Conservation (phyloP, 73 alveolate genomes). For the Paramecium sonneborni region DNA sequence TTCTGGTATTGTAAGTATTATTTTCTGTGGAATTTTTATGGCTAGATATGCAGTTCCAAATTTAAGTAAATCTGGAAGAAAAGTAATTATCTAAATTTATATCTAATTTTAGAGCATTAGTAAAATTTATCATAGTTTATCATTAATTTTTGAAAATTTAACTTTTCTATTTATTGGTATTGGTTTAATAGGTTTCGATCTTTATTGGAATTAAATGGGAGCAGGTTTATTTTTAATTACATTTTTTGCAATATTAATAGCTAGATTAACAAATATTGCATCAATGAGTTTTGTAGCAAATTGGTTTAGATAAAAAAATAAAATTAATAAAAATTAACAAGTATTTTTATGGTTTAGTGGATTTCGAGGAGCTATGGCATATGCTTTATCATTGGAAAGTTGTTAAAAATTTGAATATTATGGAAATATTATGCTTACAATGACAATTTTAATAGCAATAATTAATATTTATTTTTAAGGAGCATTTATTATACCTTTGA, state of each 20-base stretch:
- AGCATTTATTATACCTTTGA: not conserved
- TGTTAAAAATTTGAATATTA: slow-evolving; percentile 43
- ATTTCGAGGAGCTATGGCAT: slow-evolving; percentile 92
- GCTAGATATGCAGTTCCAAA: slow-evolving; percentile 85
- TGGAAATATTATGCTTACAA: slow-evolving; percentile 69
- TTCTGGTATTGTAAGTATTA: slow-evolving; percentile 84
- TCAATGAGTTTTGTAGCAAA: slow-evolving; percentile 68
- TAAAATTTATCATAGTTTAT: slow-evolving; percentile 70
- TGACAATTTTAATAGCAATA: slow-evolving; percentile 68
- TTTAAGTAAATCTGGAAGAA: slow-evolving; percentile 58
- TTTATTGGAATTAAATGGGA: slow-evolving; percentile 68
- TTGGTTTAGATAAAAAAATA: slow-evolving; percentile 44
- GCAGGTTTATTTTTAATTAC: slow-evolving; percentile 61
- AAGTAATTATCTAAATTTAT: not conserved
- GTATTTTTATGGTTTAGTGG: slow-evolving; percentile 81
- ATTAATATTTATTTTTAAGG: slow-evolving; percentile 46
- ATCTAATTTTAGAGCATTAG: slow-evolving; percentile 46
- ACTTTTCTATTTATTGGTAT: slow-evolving; percentile 85
- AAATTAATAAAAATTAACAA: slow-evolving; percentile 47
- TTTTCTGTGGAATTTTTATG: slow-evolving; percentile 84
- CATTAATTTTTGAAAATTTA: slow-evolving; percentile 78
- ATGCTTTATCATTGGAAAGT: slow-evolving; percentile 83
- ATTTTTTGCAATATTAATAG: slow-evolving; percentile 65
- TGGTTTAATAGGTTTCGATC: slow-evolving; percentile 78
- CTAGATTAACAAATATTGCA: slow-evolving; percentile 71